Evolutionary conservation across 106 monocot species (phyloP).

Genomic region (Dendrobium chrysotoxum): DNA sequence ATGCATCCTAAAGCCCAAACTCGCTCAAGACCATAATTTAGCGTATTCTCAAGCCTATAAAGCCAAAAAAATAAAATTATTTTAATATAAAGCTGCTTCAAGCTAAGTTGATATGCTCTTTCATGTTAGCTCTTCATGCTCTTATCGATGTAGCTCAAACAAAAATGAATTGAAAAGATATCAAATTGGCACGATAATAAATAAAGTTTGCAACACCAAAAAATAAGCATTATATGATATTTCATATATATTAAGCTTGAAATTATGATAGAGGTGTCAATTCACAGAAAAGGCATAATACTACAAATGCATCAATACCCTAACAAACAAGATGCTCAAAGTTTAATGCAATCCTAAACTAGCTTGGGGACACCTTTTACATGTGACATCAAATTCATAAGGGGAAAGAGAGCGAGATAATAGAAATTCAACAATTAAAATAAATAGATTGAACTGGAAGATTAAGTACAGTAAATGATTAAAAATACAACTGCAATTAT

Average conservation of each 20-base stretch:
- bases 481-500: neutral
- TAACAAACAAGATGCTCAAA: neutral
- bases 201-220: neutral
- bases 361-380: neutral
- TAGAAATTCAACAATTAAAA: neutral
- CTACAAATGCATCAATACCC: neutral
- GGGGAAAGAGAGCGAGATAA: neutral
- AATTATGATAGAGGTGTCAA: neutral
- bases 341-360: neutral
- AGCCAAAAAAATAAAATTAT: neutral
- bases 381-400: neutral
- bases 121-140: neutral
- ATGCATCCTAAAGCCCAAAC: constrained; percentile 82
- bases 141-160: neutral
- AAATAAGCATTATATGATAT: neutral
- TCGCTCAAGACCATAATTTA: constrained; percentile 86
- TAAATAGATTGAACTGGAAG: neutral
- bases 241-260: neutral
- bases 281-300: neutral
- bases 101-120: neutral
- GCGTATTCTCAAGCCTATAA: constrained; percentile 71
- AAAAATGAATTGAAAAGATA: neutral
- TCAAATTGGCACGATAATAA: neutral
- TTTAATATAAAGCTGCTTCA: neutral
- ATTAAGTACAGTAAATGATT: neutral